A percentile compares a stretch with the other conserved stretches of the same genome.
These are phyloP conservation scores for Zygoascus hellenicus DNA, from an alignment of 1,139 yeast genomes.

Conservation along the genomic window DNA sequence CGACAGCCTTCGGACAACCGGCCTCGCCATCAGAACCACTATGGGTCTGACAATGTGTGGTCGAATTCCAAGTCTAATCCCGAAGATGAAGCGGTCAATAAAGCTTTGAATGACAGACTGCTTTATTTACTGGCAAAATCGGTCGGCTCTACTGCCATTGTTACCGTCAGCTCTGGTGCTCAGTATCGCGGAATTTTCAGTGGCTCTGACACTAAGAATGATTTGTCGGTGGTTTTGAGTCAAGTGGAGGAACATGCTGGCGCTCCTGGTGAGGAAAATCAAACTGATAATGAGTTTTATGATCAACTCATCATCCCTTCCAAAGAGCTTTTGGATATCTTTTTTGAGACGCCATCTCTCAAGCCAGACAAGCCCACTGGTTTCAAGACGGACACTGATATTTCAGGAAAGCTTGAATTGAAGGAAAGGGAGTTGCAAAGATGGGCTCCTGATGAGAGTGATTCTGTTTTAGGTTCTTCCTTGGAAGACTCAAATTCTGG, in stretches of 20 bases:
- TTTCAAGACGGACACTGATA: conserved; percentile 83
- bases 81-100: conserved; percentile 5
- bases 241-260: conserved; percentile 43
- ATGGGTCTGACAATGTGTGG: not conserved
- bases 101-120: conserved; percentile 45
- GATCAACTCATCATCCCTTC: conserved; percentile 49
- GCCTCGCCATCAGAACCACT: conserved; percentile 1
- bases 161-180: conserved; percentile 59
- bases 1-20: not conserved
- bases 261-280: conserved; percentile 36
- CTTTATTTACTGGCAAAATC: conserved; percentile 48
- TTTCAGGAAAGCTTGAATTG: conserved; percentile 43
- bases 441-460: conserved; percentile 72
- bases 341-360: conserved; percentile 43
- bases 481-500: conserved; percentile 30
- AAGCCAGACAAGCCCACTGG: conserved; percentile 24
- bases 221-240: conserved; percentile 49
- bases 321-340: conserved; percentile 61
- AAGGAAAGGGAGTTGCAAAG: conserved; percentile 69
- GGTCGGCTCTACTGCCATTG: conserved; percentile 51
- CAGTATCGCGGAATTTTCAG: conserved; percentile 54
- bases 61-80: not conserved
- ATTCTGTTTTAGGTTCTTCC: conserved; percentile 31
- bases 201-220: conserved; percentile 39
- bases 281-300: conserved; percentile 31